Base-by-base conservation (phyloP, 768 basidiomycete species). In the Polyporus arcularius region DNA sequence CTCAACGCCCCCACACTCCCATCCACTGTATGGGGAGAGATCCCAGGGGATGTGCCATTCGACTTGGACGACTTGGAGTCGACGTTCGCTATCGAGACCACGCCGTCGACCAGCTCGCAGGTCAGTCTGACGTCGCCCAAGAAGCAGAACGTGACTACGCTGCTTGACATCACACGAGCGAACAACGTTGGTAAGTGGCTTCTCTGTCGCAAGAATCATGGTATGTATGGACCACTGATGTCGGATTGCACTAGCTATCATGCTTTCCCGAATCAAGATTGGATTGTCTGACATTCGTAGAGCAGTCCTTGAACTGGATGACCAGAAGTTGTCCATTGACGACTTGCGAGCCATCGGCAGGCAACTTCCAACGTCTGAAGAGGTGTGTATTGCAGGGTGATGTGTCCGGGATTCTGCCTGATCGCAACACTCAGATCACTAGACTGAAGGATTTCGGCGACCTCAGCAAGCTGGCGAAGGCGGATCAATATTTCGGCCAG, bases 401-500 rank as follows among this genome's bases (percentile, higher is more conserved):
- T 52, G 1, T 12, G 14, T 55, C 40, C 11, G 15, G 6, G 8
- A 6, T 43, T 16, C 42, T 12, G 14, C 41, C 31, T 53, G 14
- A n/a, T 28, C 8, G 9, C 32, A 26, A 10, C 10, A 6, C 28
- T 9, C 65, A 92, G 90, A 75, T 86, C 49, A 76, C 81, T 12
- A 78, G 87, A 12, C 80, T 96, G 43, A 85, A 81, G 60, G 83
- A 83, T 30, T 92, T 89, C 68, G 86, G 81, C 3, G 88, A 95
- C 60, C 75, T 89, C 12, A 78, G 79, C 43, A 90, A 88, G 68
- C 80, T 96, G 9, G 85, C 92, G 4, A 89, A 89, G 60, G 86
- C 92, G 16, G 95, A 98, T 68, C 88, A 87, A 67, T 96, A 90
- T 73, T 89, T 94, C 67, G 75, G 76, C 60, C 83, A 92, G 80